Conservation (phyloP, 176 grass and related monocot species). For the Aegilops bicornis region DNA sequence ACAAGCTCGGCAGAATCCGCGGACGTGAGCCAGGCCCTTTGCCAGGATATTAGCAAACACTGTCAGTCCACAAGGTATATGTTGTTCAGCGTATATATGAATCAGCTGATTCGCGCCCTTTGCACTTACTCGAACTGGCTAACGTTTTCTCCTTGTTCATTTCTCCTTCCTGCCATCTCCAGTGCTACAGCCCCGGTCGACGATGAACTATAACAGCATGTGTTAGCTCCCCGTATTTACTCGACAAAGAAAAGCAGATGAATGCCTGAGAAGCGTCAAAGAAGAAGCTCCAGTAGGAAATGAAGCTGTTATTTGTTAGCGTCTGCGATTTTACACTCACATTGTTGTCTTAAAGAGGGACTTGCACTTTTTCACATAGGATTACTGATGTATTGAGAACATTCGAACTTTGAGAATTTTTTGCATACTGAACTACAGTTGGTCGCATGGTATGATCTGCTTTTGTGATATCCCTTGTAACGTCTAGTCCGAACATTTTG, state of each 20-base stretch:
- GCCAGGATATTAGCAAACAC: slow-evolving; percentile 82
- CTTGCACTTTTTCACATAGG: background rate
- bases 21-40: slow-evolving; percentile 63
- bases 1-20: slow-evolving; percentile 48
- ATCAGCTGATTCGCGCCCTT: background rate
- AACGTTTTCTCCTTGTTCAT: background rate
- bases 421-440: slow-evolving; percentile 2
- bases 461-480: background rate
- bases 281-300: background rate
- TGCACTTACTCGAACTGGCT: background rate
- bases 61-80: slow-evolving; percentile 57
- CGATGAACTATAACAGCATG: slow-evolving; percentile 32
- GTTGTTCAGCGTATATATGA: background rate
- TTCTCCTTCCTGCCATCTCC: background rate
- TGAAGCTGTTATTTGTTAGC: background rate
- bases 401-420: background rate
- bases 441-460: background rate
- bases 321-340: background rate
- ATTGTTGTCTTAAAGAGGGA: background rate
- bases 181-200: slow-evolving; percentile 22
- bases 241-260: background rate
- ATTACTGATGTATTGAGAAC: slow-evolving; percentile 4
- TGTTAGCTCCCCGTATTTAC: background rate
- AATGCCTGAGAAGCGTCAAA: background rate
- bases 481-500: too few relatives aligned